These are phyloP conservation scores for Elsinoe necatrix DNA, from an alignment of 2,329 filamentous ascomycete species.

Conservation along the genomic window DNA sequence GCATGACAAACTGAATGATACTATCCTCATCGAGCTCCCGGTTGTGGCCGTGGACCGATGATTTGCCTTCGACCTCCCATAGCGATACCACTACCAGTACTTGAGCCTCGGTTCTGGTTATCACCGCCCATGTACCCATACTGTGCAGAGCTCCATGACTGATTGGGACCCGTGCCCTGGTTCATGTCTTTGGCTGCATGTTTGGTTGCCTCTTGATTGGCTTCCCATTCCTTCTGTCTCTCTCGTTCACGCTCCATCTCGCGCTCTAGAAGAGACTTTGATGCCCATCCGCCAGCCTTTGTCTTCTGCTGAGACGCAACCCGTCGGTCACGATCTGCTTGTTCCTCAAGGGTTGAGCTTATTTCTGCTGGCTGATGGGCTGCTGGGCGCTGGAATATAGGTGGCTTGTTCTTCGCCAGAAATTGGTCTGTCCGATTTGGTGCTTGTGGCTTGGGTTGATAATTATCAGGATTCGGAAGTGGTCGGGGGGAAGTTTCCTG, in stretches of 20 bases:
- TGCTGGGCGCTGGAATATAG: constrained; percentile 32
- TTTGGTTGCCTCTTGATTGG: constrained; percentile 58
- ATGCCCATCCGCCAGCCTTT: constrained; percentile 54
- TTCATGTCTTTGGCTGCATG: constrained; percentile 46
- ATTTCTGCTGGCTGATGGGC: constrained; percentile 42
- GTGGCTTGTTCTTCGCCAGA: constrained; percentile 47
- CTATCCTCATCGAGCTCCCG: constrained; percentile 1
- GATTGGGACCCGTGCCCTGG: constrained; percentile 58
- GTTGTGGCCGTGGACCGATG: constrained; percentile 63
- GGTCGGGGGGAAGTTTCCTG: constrained; percentile 19
- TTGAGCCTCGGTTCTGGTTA: constrained; percentile 57
- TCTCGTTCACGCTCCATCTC: constrained; percentile 75
- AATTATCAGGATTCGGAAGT: constrained; percentile 22
- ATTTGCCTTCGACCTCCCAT: constrained; percentile 67
- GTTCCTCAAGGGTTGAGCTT: constrained; percentile 47
- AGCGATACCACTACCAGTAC: constrained; percentile 50
- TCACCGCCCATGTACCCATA: constrained; percentile 72
- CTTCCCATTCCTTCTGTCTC: constrained; percentile 72
- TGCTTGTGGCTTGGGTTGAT: constrained; percentile 21
- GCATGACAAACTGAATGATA: neutral
- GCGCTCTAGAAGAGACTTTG: constrained; percentile 64
- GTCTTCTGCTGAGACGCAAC: constrained; percentile 51
- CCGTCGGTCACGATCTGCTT: constrained; percentile 51
- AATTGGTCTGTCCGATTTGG: constrained; percentile 50
- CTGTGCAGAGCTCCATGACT: constrained; percentile 68